Percentiles rank a stretch among this genome's conserved stretches.
Evolutionary conservation across 2,329 filamentous ascomycete genomes (phyloP).

Genomic region (Colletotrichum liriopes): DNA sequence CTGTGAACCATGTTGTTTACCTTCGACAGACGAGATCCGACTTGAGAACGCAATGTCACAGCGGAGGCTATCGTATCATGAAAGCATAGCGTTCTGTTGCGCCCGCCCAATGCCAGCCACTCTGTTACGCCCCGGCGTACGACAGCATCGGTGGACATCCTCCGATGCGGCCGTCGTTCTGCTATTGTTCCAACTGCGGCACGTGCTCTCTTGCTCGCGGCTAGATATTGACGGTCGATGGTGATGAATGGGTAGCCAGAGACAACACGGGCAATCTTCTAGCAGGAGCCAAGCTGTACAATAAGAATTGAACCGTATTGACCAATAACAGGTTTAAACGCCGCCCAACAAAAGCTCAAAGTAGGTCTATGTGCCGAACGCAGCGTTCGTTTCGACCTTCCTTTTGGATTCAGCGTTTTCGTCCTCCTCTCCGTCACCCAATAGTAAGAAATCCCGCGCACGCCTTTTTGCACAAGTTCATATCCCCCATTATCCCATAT

Average conservation of each 20-base stretch:
- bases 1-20: background rate
- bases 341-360: constrained; percentile 10
- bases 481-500: constrained; percentile 36
- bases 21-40: background rate
- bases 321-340: constrained; percentile 13
- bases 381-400: constrained; percentile 14
- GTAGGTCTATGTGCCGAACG: constrained; percentile 13
- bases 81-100: background rate
- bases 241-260: background rate
- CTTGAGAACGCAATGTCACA: background rate
- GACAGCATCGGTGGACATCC: background rate
- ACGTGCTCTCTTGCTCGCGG: background rate
- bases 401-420: background rate
- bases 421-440: constrained; percentile 4
- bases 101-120: background rate
- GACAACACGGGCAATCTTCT: background rate
- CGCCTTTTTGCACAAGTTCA: constrained; percentile 37
- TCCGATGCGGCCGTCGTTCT: background rate
- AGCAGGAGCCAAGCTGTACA: background rate
- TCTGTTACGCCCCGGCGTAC: too few relatives aligned
- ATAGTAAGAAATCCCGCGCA: constrained; percentile 11
- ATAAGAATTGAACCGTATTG: constrained; percentile 17
- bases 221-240: background rate
- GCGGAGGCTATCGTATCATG: background rate
- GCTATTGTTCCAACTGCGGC: background rate